Percentiles rank a stretch among this genome's conserved stretches.
These are phyloP conservation scores for Borealophlyctis nickersoniae DNA, from an alignment of 192 early-diverging fungal species.

Conservation along the genomic window DNA sequence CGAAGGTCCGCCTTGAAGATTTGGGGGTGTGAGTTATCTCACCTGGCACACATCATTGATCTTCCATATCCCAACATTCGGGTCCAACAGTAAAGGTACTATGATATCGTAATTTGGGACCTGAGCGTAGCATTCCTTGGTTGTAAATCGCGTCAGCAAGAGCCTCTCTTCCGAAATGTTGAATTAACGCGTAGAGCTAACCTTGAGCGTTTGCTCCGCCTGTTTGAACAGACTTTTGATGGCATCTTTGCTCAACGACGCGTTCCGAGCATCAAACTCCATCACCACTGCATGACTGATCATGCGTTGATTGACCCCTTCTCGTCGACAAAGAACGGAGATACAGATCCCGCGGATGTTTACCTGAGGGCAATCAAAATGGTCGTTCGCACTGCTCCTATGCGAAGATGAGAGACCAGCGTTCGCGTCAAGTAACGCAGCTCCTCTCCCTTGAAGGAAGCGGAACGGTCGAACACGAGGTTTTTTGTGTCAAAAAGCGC, in stretches of 20 bases:
- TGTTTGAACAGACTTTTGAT: slow-evolving; percentile 8
- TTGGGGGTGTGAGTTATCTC: too few relatives aligned
- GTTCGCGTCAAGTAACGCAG: slow-evolving; percentile 18
- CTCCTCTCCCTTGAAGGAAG: slow-evolving; percentile 18
- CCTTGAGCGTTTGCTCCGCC: slow-evolving; percentile 22
- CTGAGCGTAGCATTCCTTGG: slow-evolving; percentile 25
- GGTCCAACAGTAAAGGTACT: slow-evolving; percentile 19
- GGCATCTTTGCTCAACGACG: not conserved
- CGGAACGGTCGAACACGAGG: not conserved
- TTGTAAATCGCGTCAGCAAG: too few relatives aligned
- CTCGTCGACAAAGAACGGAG: not conserved
- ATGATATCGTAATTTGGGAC: slow-evolving; percentile 23
- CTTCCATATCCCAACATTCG: not conserved
- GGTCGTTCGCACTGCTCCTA: slow-evolving; percentile 25
- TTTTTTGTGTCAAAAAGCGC: not conserved
- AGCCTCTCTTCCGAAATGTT: too few relatives aligned
- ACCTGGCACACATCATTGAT: slow-evolving; percentile 6
- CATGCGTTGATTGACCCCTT: not conserved
- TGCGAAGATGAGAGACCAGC: slow-evolving; percentile 19
- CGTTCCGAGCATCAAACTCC: slow-evolving; percentile 1
- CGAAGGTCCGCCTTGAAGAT: too few relatives aligned
- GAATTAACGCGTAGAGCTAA: too few relatives aligned
- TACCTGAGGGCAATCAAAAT: slow-evolving; percentile 24
- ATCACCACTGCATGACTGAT: slow-evolving; percentile 15
- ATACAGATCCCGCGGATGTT: not conserved